Conservation (phyloP, 176 grass and related monocot genomes). For the Ensete ventricosum region DNA sequence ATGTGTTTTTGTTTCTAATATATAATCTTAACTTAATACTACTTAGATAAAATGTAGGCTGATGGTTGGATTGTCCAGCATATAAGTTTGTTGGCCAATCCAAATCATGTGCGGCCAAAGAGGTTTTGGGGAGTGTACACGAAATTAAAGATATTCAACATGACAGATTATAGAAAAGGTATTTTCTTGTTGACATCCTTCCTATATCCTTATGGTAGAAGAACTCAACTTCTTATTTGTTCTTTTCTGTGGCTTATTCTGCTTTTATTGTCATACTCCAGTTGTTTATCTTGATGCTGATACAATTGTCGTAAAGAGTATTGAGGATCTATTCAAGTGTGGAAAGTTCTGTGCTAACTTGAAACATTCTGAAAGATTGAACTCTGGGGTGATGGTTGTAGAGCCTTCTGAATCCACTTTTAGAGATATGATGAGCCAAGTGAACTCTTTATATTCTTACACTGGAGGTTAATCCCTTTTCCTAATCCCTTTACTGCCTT, state of each 20-base stretch:
- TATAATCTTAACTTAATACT: constrained; percentile 6
- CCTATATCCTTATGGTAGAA: neutral
- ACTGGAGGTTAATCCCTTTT: constrained; percentile 54
- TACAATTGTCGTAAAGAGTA: constrained; percentile 88
- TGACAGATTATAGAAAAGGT: constrained; percentile 84
- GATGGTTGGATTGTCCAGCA: constrained; percentile 79
- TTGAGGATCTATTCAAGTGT: constrained; percentile 84
- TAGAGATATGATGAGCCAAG: constrained; percentile 81
- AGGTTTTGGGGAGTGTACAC: constrained; percentile 97
- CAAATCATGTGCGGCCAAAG: constrained; percentile 71
- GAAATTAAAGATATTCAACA: constrained; percentile 88
- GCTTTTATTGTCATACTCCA: constrained; percentile 24
- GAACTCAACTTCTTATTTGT: neutral
- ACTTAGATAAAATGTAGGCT: constrained; percentile 38
- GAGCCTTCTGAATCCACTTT: constrained; percentile 83
- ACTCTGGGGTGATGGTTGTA: constrained; percentile 94
- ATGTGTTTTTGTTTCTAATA: neutral
- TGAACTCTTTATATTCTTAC: constrained; percentile 65
- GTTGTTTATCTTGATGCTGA: constrained; percentile 92
- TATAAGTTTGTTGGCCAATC: constrained; percentile 76
- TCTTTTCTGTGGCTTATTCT: neutral
- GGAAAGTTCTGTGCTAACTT: constrained; percentile 90
- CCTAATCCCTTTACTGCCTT: constrained; percentile 2
- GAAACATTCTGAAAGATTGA: constrained; percentile 98
- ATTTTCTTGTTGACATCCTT: neutral